Conservation (phyloP, 208 protist species). For the Crithidia brevicula region DNA sequence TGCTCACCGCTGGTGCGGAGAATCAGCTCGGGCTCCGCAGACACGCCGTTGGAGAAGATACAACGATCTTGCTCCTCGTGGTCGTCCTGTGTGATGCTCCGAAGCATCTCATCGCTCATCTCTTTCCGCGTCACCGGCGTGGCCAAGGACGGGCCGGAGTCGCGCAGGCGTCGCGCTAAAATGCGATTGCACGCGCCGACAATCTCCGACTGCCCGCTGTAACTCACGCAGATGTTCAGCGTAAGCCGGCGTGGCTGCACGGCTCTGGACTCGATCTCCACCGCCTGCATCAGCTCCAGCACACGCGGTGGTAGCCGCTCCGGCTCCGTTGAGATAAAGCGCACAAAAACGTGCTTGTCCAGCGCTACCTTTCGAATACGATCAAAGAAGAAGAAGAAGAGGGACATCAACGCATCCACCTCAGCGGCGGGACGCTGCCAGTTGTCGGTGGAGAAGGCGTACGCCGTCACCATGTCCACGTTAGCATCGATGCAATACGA, state of each 20-base stretch:
- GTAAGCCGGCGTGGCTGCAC: slow-evolving; percentile 57
- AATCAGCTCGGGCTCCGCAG: slow-evolving; percentile 79
- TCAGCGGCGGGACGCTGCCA: slow-evolving; percentile 76
- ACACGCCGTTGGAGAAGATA: slow-evolving; percentile 37
- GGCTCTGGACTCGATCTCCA: slow-evolving; percentile 70
- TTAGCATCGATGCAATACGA: slow-evolving; percentile 58
- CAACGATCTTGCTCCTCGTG: slow-evolving; percentile 61
- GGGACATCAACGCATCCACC: slow-evolving; percentile 80
- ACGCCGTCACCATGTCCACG: slow-evolving; percentile 86
- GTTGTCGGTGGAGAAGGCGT: slow-evolving; percentile 93
- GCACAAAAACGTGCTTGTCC: slow-evolving; percentile 82
- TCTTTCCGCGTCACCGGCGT: slow-evolving; percentile 50
- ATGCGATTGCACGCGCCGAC: slow-evolving; percentile 66
- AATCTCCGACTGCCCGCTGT: slow-evolving; percentile 83
- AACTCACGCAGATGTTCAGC: slow-evolving; percentile 91
- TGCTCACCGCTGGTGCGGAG: slow-evolving; percentile 88
- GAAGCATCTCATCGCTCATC: slow-evolving; percentile 77
- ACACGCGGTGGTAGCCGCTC: slow-evolving; percentile 56
- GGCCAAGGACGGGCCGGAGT: not conserved
- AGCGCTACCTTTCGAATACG: slow-evolving; percentile 54
- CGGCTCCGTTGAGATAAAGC: slow-evolving; percentile 79
- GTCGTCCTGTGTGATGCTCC: slow-evolving; percentile 75
- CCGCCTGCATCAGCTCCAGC: slow-evolving; percentile 57
- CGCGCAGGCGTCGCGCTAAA: slow-evolving; percentile 24
- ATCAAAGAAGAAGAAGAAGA: slow-evolving; percentile 87